A percentile compares a stretch with the other conserved stretches of the same genome.
Conservation (phyloP, 352 stramenopile genomes). For the Phytophthora melonis region DNA sequence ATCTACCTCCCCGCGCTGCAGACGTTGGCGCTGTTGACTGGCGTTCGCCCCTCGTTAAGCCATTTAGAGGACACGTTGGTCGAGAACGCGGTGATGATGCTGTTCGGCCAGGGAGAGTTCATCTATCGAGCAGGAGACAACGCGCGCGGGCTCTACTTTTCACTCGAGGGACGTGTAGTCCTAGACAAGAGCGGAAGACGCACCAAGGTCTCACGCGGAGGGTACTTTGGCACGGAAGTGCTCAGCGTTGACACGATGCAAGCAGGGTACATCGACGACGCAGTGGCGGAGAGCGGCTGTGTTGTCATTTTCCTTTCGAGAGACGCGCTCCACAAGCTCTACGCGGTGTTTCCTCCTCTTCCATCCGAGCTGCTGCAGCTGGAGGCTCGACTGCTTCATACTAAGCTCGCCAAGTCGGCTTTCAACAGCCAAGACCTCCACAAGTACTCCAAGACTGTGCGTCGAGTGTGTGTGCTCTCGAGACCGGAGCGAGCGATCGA, state of each 20-base stretch:
- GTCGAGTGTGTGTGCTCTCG: conserved; percentile 7
- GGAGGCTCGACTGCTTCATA: conserved; percentile 49
- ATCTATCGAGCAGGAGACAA: conserved; percentile 60
- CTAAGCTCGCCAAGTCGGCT: conserved; percentile 43
- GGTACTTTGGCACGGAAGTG: conserved; percentile 57
- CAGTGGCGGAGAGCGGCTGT: conserved; percentile 54
- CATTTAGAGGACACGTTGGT: conserved; percentile 46
- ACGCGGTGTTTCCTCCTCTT: conserved; percentile 53
- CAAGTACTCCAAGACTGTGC: neutral
- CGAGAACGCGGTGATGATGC: conserved; percentile 44
- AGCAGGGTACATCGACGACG: conserved; percentile 48
- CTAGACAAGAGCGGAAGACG: conserved; percentile 8
- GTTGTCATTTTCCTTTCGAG: conserved; percentile 57
- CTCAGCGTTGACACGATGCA: conserved; percentile 24
- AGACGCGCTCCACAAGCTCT: conserved; percentile 45
- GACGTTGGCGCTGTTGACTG: conserved; percentile 45
- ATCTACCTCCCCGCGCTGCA: conserved; percentile 58
- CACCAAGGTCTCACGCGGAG: conserved; percentile 44
- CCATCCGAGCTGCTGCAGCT: conserved; percentile 49
- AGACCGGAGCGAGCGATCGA: conserved; percentile 31
- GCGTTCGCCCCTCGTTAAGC: conserved; percentile 35
- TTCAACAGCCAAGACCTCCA: conserved; percentile 8
- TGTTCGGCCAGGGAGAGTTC: conserved; percentile 60
- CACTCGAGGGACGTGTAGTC: conserved; percentile 52
- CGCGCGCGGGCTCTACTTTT: conserved; percentile 54